A percentile compares a stretch with the other conserved stretches of the same genome.
These are phyloP conservation scores for Macrotyloma uniflorum DNA, from an alignment of 306 rosid genomes.

Conservation along the genomic window DNA sequence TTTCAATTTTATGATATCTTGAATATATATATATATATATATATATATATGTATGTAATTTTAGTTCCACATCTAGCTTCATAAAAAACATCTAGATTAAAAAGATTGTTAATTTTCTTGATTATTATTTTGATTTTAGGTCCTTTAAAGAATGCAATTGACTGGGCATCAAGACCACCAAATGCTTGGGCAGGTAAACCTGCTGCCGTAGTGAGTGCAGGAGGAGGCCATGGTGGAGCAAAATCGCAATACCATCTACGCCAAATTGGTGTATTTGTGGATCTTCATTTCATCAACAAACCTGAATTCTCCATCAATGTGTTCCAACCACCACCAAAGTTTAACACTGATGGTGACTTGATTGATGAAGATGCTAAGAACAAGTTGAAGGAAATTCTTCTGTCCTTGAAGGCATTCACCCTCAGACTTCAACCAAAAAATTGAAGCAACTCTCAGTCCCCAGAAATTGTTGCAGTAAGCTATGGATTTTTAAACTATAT, in stretches of 20 bases:
- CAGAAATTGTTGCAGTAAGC: background rate
- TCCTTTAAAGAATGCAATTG: no score
- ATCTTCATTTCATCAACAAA: slow-evolving; percentile 91
- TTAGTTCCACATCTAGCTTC: no score
- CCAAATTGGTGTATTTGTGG: slow-evolving; percentile 77
- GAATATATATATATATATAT: no score
- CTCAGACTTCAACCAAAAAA: slow-evolving; percentile 49
- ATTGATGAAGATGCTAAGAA: slow-evolving; percentile 56
- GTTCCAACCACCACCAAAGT: slow-evolving; percentile 72
- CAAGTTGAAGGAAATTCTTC: slow-evolving; percentile 54
- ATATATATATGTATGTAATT: no score
- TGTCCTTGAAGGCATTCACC: slow-evolving; percentile 58
- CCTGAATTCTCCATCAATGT: slow-evolving; percentile 78
- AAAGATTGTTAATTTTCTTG: no score
- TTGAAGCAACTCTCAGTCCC: background rate
- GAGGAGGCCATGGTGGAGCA: slow-evolving; percentile 78
- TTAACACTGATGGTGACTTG: slow-evolving; percentile 67
- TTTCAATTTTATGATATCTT: no score
- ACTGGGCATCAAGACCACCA: no score
- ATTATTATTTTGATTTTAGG: no score
- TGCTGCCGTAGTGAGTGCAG: slow-evolving; percentile 82
- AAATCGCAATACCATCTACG: slow-evolving; percentile 86
- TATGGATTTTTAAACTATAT: no score
- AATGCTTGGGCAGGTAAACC: slow-evolving; percentile 87
- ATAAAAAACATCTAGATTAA: no score